phyloP scores from a whole-genome alignment of 2,329 filamentous ascomycete species.

The Talaromyces islandicus region DNA sequence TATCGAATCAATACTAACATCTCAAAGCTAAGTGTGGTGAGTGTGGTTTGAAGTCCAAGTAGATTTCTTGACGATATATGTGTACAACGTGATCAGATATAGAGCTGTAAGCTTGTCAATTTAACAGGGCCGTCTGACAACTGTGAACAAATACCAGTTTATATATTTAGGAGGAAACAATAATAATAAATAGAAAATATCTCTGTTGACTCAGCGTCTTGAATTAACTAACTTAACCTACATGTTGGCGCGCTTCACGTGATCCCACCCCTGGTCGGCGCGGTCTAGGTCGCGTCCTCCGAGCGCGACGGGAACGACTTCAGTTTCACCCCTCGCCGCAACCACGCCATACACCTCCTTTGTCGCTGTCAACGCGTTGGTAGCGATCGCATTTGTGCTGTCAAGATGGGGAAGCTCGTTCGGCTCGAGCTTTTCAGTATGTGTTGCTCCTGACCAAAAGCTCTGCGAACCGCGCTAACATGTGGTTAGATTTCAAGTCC shows the following conservation, averaged over 20 bases:
- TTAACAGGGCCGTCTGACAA: neutral
- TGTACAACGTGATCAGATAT: neutral
- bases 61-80: neutral
- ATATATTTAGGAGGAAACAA: too few species aligned
- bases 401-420: constrained; percentile 89
- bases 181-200: neutral
- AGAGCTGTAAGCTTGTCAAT: neutral
- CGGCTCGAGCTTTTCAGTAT: constrained; percentile 88
- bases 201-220: neutral
- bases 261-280: neutral
- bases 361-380: constrained; percentile 1
- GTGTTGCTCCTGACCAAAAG: neutral
- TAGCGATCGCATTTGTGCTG: constrained; percentile 19
- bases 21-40: neutral
- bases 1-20: neutral
- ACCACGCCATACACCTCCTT: neutral
- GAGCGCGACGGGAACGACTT: constrained; percentile 3
- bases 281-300: neutral
- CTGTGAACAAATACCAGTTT: neutral
- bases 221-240: too few species aligned
- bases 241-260: neutral
- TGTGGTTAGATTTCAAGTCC: constrained; percentile 82
- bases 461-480: neutral
- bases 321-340: constrained; percentile 6
- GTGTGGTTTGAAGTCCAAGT: neutral